Evolutionary conservation across 306 rosid genomes (phyloP).

Genomic region (Prunus kanzakura): DNA sequence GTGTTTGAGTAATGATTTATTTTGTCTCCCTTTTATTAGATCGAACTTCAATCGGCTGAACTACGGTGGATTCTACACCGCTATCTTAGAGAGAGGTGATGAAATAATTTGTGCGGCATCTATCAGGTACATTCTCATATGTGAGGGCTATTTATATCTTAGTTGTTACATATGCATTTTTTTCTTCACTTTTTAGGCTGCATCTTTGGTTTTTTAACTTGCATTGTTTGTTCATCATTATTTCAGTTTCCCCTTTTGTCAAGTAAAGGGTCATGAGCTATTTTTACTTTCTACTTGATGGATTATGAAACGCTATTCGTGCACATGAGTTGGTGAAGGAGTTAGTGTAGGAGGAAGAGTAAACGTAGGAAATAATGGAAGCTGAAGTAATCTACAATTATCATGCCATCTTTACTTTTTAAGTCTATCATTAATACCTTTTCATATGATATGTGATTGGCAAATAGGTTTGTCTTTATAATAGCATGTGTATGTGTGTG

Average conservation of each 20-base stretch:
- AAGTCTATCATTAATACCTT: not conserved
- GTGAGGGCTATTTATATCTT: not conserved
- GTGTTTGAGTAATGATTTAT: not conserved
- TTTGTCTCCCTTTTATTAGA: conserved; percentile 27
- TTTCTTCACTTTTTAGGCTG: not conserved
- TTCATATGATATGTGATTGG: not conserved
- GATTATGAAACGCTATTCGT: not conserved
- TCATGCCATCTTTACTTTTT: not conserved
- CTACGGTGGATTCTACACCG: conserved; percentile 87
- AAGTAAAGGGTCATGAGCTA: not conserved
- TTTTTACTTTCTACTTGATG: not conserved
- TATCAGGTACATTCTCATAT: conserved; percentile 50
- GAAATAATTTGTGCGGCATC: conserved; percentile 92
- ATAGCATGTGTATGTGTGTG: not conserved
- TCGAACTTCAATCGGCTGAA: conserved; percentile 89
- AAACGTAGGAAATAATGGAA: not conserved
- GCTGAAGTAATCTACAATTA: not conserved
- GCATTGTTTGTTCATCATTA: not conserved
- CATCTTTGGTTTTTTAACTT: not conserved
- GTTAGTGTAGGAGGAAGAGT: not conserved
- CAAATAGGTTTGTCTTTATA: not conserved
- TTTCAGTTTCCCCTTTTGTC: not conserved
- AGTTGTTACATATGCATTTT: not conserved
- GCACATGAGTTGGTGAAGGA: not conserved
- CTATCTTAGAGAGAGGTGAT: conserved; percentile 93